Evolutionary conservation across 768 basidiomycete species (phyloP).

Genomic region (Lentinula sp.): DNA sequence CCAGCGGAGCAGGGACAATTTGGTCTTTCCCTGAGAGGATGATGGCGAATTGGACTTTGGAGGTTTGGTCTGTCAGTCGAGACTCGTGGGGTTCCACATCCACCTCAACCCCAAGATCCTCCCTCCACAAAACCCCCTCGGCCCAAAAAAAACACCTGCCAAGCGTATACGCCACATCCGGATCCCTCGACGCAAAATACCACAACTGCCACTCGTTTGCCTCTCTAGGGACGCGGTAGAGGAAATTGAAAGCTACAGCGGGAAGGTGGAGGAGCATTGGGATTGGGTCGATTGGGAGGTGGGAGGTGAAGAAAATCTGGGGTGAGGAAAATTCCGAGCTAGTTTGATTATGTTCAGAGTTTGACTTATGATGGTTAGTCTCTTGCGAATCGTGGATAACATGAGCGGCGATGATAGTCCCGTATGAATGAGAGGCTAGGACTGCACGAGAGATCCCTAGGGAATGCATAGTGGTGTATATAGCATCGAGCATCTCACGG

Average conservation of each 20-base stretch:
- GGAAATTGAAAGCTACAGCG: constrained; percentile 60
- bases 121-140: constrained; percentile 55
- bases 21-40: constrained; percentile 33
- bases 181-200: constrained; percentile 61
- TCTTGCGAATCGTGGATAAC: constrained; percentile 28
- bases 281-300: constrained; percentile 58
- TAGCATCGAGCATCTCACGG: constrained; percentile 30
- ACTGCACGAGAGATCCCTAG: constrained; percentile 33
- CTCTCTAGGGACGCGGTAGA: constrained; percentile 47
- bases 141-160: constrained; percentile 62
- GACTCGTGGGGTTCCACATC: background rate
- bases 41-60: constrained; percentile 17
- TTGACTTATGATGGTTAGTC: background rate
- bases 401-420: constrained; percentile 51
- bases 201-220: constrained; percentile 63
- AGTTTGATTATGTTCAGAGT: no score
- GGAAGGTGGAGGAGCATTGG: constrained; percentile 60
- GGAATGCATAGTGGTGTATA: constrained; percentile 38
- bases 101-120: constrained; percentile 32
- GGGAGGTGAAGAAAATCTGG: constrained; percentile 30
- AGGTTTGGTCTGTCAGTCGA: no score
- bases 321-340: constrained; percentile 8
- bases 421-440: constrained; percentile 55
- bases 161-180: constrained; percentile 55
- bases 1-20: constrained; percentile 28